These are phyloP conservation scores for Mycena filopes DNA, from an alignment of 768 basidiomycete genomes.

Conservation along the genomic window DNA sequence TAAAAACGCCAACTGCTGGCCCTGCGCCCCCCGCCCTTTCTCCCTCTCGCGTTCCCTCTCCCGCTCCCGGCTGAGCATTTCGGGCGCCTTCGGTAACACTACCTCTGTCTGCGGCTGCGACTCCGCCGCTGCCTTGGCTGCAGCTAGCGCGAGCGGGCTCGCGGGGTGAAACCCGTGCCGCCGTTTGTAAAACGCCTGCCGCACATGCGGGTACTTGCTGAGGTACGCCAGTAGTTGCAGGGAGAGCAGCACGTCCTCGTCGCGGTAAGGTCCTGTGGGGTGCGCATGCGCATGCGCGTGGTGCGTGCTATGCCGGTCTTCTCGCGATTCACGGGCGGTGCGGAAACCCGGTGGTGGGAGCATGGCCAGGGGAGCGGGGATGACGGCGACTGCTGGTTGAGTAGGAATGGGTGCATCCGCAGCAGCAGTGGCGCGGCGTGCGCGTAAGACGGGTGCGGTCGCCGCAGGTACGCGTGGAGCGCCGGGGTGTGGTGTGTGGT, in stretches of 20 bases:
- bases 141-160: conserved; percentile 49
- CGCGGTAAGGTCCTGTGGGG: conserved; percentile 77
- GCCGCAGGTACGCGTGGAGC: conserved; percentile 79
- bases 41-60: conserved; percentile 38
- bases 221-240: conserved; percentile 96
- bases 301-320: conserved; percentile 45
- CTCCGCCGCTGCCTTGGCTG: conserved; percentile 35
- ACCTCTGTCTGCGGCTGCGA: conserved; percentile 5
- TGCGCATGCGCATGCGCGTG: conserved; percentile 43
- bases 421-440: conserved; percentile 26
- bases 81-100: conserved; percentile 32
- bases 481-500: conserved; percentile 59
- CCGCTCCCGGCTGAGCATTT: too few species aligned
- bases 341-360: conserved; percentile 9
- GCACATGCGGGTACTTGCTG: conserved; percentile 97
- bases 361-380: conserved; percentile 39
- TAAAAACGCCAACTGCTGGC: conserved; percentile 23
- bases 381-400: conserved; percentile 41
- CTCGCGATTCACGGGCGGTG: conserved; percentile 31
- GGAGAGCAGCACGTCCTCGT: conserved; percentile 92
- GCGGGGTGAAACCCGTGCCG: conserved; percentile 86
- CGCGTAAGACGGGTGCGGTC: conserved; percentile 16
- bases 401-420: conserved; percentile 32
- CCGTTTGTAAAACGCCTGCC: conserved; percentile 94
- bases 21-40: conserved; percentile 10